Base-by-base conservation (phyloP, 2,329 filamentous ascomycete species). In the Penicillium sp. region DNA sequence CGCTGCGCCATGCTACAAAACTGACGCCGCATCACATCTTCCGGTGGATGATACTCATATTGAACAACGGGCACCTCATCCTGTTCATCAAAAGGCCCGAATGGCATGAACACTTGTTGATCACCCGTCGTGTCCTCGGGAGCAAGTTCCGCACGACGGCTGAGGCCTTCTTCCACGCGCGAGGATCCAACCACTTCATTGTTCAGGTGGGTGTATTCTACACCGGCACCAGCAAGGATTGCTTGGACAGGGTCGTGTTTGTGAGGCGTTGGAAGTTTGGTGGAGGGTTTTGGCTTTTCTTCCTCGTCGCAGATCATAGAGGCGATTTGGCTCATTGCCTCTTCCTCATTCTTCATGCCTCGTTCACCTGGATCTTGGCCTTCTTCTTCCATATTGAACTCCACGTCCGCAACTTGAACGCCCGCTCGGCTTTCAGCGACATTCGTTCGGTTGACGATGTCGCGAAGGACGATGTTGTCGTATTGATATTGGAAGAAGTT, bases 371-470 rank as follows among this genome's bases (percentile, higher is more conserved):
- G 79, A 2, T 82, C 80, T 13, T 85, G 81, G 42, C 82, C 78
- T 7, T 78, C 79, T 5, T 77, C 78, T 0, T 81, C 82, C 57
- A 85, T 79, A 14, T 88, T 83, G 64, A 90, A 79, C 55, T 95
- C 85, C 16, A 96, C 81, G 50, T 89, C 87, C n/a, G 87, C 81
- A 29, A 97, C 85, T 27, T 84, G 82, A 9, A 97, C 88, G 0
- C 92, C 93, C 0, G 89, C 91, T 67, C 88, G 90, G 40, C 90
- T 90, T 75, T 99, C 94, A 4, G 94, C 94, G 48, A 99, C 87
- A 66, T 99, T 99, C 27, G 94, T 97, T 74, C 97, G 96, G 78
- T 97, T 96, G 64, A 99, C 91, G 62, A 99, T 97, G 52, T 97
- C 91, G n/a, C 90, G 84, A 5, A 97, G 81, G 13, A 97, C 81